phyloP scores from a whole-genome alignment of 768 basidiomycete genomes.

The Mycena crocata region DNA sequence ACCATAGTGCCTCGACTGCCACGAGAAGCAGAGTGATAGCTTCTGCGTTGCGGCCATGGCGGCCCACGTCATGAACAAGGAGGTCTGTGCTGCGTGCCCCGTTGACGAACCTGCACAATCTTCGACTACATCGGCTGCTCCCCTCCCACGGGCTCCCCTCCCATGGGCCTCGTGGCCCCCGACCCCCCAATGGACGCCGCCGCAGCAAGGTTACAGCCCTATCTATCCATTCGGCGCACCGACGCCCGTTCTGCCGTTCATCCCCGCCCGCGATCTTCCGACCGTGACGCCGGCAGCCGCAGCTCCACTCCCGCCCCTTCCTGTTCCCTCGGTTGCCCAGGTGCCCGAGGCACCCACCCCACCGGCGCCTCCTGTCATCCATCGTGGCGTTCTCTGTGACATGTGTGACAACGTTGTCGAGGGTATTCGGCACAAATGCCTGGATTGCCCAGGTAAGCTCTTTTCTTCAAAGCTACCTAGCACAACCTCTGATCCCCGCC shows the following conservation, averaged over 20 bases:
- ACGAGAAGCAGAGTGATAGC: constrained; percentile 31
- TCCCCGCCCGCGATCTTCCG: constrained; percentile 15
- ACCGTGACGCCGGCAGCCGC: constrained; percentile 17
- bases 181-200: background rate
- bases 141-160: constrained; percentile 27
- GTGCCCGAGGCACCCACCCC: constrained; percentile 31
- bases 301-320: constrained; percentile 34
- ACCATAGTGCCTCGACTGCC: constrained; percentile 49
- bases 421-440: constrained; percentile 83
- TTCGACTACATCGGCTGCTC: background rate
- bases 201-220: constrained; percentile 27
- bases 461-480: background rate
- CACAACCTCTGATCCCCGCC: constrained; percentile 1
- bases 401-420: constrained; percentile 65
- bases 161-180: constrained; percentile 17
- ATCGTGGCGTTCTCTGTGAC: constrained; percentile 75
- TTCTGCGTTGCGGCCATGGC: constrained; percentile 45
- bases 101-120: background rate
- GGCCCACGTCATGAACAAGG: constrained; percentile 44
- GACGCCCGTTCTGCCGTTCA: constrained; percentile 23
- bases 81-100: constrained; percentile 34
- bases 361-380: constrained; percentile 54
- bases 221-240: constrained; percentile 28
- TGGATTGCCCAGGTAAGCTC: constrained; percentile 75
- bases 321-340: constrained; percentile 36